Percentiles rank a stretch among this genome's conserved stretches.
phyloP scores from a whole-genome alignment of 768 basidiomycete genomes.

The Pholiota molesta region DNA sequence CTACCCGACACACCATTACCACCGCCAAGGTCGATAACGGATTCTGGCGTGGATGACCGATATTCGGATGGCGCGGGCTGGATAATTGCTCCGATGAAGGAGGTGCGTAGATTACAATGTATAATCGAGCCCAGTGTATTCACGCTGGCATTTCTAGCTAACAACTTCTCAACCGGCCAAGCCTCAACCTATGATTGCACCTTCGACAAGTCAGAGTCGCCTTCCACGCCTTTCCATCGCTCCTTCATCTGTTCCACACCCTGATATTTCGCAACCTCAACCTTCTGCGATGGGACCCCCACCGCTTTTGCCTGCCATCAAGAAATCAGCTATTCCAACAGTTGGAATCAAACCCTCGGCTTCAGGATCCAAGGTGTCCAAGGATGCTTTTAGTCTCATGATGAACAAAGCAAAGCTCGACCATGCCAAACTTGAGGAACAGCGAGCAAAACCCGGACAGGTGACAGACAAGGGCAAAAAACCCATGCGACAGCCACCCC shows the following conservation, averaged over 20 bases:
- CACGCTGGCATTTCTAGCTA: not conserved
- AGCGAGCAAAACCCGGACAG: conserved; percentile 16
- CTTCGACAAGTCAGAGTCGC: conserved; percentile 29
- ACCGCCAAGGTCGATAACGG: conserved; percentile 12
- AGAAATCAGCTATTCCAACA: conserved; percentile 6
- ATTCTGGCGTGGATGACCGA: conserved; percentile 21
- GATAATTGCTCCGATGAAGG: conserved; percentile 20
- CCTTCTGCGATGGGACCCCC: conserved; percentile 20
- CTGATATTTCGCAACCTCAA: conserved; percentile 7
- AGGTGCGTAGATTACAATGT: conserved; percentile 23
- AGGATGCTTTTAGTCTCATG: conserved; percentile 36
- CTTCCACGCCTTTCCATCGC: conserved; percentile 36
- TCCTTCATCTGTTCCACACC: conserved; percentile 7
- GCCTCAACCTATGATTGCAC: conserved; percentile 13
- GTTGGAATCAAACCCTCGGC: conserved; percentile 1
- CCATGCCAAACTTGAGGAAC: conserved; percentile 17
- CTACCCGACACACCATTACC: conserved; percentile 49
- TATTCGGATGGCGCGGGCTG: conserved; percentile 25
- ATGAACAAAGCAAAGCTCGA: conserved; percentile 25
- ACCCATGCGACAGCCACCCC: not conserved
- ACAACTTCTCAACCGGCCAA: conserved; percentile 14
- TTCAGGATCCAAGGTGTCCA: not conserved
- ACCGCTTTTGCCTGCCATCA: conserved; percentile 10
- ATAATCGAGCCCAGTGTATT: not conserved
- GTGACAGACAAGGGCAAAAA: conserved; percentile 14